Conservation (phyloP, 164 flowering plant genomes). For the Platanus orientalis region DNA sequence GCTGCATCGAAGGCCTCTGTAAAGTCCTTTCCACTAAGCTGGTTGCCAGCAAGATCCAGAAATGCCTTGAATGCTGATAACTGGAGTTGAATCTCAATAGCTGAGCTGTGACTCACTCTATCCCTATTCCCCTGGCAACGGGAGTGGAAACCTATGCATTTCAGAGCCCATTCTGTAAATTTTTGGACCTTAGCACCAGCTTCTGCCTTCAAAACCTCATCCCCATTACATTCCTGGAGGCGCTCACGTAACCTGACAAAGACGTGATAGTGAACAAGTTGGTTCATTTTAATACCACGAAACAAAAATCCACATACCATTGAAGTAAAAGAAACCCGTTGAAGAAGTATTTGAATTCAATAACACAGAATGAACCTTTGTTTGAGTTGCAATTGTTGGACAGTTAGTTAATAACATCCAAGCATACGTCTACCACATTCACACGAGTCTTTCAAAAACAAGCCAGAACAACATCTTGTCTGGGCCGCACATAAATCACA, state of each 20-base stretch:
- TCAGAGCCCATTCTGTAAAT: slow-evolving; percentile 95
- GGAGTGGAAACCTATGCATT: slow-evolving; percentile 89
- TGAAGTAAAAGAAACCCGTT: not conserved
- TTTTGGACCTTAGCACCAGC: slow-evolving; percentile 95
- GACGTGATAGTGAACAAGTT: slow-evolving; percentile 4
- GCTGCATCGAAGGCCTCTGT: slow-evolving; percentile 98
- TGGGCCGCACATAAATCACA: too few species aligned
- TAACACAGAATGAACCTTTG: too few species aligned
- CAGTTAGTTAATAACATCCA: too few species aligned
- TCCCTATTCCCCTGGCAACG: slow-evolving; percentile 68
- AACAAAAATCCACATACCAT: not conserved
- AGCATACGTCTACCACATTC: too few species aligned
- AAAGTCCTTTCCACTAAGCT: slow-evolving; percentile 90
- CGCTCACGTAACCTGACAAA: slow-evolving; percentile 79
- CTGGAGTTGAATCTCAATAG: slow-evolving; percentile 79
- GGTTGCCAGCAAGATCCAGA: slow-evolving; percentile 84
- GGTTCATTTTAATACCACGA: not conserved
- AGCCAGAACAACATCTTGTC: too few species aligned
- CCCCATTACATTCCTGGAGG: slow-evolving; percentile 90
- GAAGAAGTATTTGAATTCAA: too few species aligned
- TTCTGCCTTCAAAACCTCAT: slow-evolving; percentile 90
- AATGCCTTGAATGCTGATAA: slow-evolving; percentile 82
- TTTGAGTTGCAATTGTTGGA: too few species aligned
- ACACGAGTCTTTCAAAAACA: too few species aligned
- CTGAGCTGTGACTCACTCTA: slow-evolving; percentile 51